phyloP scores from a whole-genome alignment of 306 rosid genomes.

The Malus sieversii region DNA sequence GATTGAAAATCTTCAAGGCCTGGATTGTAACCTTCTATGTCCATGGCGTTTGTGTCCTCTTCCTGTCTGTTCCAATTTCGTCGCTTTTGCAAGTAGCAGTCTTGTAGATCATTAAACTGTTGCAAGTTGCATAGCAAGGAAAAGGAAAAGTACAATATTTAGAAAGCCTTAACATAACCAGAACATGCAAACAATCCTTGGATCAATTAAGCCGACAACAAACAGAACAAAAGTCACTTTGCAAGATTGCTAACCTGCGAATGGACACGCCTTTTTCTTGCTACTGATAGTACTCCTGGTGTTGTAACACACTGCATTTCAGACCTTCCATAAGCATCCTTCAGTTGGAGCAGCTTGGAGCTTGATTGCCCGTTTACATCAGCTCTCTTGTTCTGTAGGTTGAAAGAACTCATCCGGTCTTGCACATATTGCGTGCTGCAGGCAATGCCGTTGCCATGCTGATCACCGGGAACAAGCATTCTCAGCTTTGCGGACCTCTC shows the following conservation, averaged over 20 bases:
- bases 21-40: constrained; percentile 55
- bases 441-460: constrained; percentile 40
- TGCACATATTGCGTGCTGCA: constrained; percentile 39
- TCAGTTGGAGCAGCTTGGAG: constrained; percentile 42
- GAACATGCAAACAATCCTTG: not conserved
- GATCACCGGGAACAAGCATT: constrained; percentile 47
- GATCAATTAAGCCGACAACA: not conserved
- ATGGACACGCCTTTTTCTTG: constrained; percentile 65
- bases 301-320: constrained; percentile 53
- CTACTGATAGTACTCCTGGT: constrained; percentile 37
- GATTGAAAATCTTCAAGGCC: constrained; percentile 87
- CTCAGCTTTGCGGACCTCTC: constrained; percentile 49
- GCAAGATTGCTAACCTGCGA: constrained; percentile 46
- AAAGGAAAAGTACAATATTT: not conserved
- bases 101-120: constrained; percentile 76
- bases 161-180: too few relatives aligned
- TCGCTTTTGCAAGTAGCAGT: constrained; percentile 80
- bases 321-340: constrained; percentile 44
- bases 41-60: constrained; percentile 35
- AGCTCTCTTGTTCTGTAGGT: constrained; percentile 34
- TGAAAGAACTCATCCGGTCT: constrained; percentile 47
- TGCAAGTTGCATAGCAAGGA: constrained; percentile 2
- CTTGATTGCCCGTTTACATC: constrained; percentile 42
- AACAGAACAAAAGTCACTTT: not conserved
- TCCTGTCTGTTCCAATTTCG: constrained; percentile 45